Base-by-base conservation (phyloP, 139 green algal species). In the Chlamydomonas schloesseri region DNA sequence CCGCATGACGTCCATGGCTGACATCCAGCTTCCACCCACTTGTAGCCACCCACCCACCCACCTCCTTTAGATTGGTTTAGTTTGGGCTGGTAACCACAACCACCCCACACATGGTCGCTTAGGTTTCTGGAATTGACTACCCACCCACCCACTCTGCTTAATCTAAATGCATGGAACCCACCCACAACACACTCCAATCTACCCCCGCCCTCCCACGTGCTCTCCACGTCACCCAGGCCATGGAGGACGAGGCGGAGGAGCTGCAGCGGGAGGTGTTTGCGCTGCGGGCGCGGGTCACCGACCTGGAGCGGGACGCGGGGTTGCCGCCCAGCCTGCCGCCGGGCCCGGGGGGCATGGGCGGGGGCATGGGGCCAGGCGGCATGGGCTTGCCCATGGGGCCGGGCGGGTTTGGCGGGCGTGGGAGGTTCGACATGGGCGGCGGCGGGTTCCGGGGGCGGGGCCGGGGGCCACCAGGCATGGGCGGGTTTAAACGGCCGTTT, bases 181-280 rank as follows among this genome's bases (percentile, higher is more conserved):
- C n/a, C n/a, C n/a, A n/a, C n/a, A n/a, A n/a, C n/a, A n/a, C n/a
- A n/a, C n/a, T n/a, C n/a, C n/a, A n/a, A n/a, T n/a, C n/a, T n/a
- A n/a, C n/a, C n/a, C n/a, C n/a, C n/a, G n/a, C n/a, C n/a, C n/a
- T n/a, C n/a, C n/a, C n/a, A n/a, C n/a, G n/a, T n/a, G n/a, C n/a
- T n/a, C n/a, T n/a, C n/a, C n/a, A n/a, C n/a, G n/a, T n/a, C n/a
- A n/a, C n/a, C n/a, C 67, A 85, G 79, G 79, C 77, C 0, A 87
- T 94, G 73, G 91, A 94, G 84, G 82, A 90, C 28, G 91, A 94
- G 73, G 88, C 87, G 24, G 92, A 96, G 84, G 90, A 93, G 67
- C 82, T 96, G 47, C 92, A 95, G 78, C 86, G 88, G 55, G 87
- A 94, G 84, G 70, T 91, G 3, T 95, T 93, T 72, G 82, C 73